Evolutionary conservation across 768 basidiomycete genomes (phyloP), one percentile per base, ranked within the genome.

Genomic region (Pilatotrama ljubarskyi): DNA sequence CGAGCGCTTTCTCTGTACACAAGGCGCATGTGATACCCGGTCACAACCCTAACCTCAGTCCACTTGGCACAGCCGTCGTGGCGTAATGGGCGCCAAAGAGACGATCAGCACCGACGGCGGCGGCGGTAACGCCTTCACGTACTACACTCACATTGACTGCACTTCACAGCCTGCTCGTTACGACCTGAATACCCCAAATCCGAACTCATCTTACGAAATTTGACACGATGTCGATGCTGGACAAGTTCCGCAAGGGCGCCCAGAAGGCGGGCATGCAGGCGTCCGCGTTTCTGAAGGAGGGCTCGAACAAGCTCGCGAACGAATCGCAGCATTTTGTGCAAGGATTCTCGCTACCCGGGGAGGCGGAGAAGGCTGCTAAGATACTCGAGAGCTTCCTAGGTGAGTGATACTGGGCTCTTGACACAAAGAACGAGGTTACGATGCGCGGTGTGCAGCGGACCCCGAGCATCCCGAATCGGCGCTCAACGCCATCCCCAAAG

Each of bases 371-470:
- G 71, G 93, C 95, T 0, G 93, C 95, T 15, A 91, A 88, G 74
- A 98, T 96, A 67, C 76, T 98, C 29, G 86, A 85, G 62, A 87
- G 85, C 64, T 98, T 98, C 80, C 79, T 96, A n/a, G 95, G 93
- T 93, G 70, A 55, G 47, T 52, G 14, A 24, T 20, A 22, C 18
- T 22, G 7, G 15, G 40, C 2, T 18, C 68, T 37, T 13, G 47
- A 17, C 55, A 17, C 32, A 41, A 22, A 32, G 7, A 18, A 32
- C 17, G 40, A 20, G 10, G 47, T 38, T 18, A 49, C 17, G 51
- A 20, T 32, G 29, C 18, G 14, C 37, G 43, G 32, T 13, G 8
- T 42, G 29, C 64, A 95, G 95, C 95, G 60, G 87, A 96, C 75
- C 95, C 96, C 15, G 81, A 84, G 35, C 79, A 87, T 64, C 95